phyloP scores from a whole-genome alignment of 306 rosid species.

The Vigna radiata region DNA sequence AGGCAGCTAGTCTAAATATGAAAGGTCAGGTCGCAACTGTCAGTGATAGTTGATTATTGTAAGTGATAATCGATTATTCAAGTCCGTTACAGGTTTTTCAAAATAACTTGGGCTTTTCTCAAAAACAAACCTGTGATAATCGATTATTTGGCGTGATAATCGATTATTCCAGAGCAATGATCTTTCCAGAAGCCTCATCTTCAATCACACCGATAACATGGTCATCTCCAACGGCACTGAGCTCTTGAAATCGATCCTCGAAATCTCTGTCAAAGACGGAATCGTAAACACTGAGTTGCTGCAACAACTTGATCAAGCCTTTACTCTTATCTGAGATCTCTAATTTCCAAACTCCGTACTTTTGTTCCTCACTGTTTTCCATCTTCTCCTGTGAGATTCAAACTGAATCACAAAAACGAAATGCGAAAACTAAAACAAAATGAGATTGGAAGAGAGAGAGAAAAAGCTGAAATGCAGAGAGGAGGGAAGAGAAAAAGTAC shows the following conservation, averaged over 20 bases:
- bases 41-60: no score
- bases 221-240: conserved; percentile 63
- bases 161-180: no score
- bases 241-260: conserved; percentile 68
- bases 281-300: conserved; percentile 75
- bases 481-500: no score
- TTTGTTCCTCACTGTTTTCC: conserved; percentile 48
- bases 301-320: conserved; percentile 72
- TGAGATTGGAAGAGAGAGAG: background rate
- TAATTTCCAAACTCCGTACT: conserved; percentile 55
- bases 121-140: no score
- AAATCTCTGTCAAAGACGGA: conserved; percentile 68
- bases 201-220: conserved; percentile 72
- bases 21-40: no score
- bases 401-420: background rate
- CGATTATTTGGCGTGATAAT: no score
- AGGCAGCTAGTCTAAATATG: no score
- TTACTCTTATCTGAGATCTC: conserved; percentile 73
- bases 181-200: conserved; percentile 59
- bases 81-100: no score
- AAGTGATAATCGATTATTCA: no score
- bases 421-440: background rate
- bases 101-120: no score
- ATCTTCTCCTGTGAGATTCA: conserved; percentile 28
- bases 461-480: no score